A percentile compares a stretch with the other conserved stretches of the same genome.
These are phyloP conservation scores for Colletotrichum chrysophilum DNA, from an alignment of 2,329 filamentous ascomycete species.

Conservation along the genomic window DNA sequence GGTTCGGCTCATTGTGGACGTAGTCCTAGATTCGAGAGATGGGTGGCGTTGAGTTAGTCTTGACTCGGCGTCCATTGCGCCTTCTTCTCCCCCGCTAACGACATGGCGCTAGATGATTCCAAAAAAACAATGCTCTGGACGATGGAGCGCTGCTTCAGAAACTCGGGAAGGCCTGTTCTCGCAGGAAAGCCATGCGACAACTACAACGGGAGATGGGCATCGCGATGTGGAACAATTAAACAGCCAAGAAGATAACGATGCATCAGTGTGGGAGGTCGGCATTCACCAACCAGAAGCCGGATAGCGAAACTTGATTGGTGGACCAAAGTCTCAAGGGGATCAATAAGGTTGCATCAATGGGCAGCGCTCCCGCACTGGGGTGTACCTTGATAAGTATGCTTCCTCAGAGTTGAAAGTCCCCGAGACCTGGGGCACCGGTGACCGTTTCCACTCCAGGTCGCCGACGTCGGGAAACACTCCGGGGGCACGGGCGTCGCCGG, in stretches of 20 bases:
- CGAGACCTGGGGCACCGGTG: neutral
- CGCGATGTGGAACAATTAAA: neutral
- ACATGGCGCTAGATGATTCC: neutral
- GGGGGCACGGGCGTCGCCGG: conserved; percentile 11
- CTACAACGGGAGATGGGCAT: neutral
- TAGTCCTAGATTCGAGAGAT: neutral
- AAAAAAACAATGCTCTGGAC: neutral
- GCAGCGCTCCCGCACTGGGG: neutral
- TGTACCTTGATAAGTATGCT: neutral
- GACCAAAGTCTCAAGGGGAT: neutral
- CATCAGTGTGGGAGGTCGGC: neutral
- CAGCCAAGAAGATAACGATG: neutral
- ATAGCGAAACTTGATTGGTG: neutral
- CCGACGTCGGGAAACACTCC: conserved; percentile 8
- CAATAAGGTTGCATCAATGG: conserved; percentile 5
- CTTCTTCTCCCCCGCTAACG: neutral
- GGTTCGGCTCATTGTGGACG: neutral
- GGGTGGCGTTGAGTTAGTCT: neutral
- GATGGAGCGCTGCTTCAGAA: neutral
- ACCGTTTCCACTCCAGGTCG: conserved; percentile 3
- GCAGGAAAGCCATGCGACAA: neutral
- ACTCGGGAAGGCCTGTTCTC: neutral
- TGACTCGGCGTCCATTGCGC: neutral
- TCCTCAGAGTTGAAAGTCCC: neutral
- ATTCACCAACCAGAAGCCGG: neutral